Evolutionary conservation across 2,329 filamentous ascomycete genomes (phyloP), one percentile per base, ranked within the genome.

Genomic region (Fusarium napiforme): DNA sequence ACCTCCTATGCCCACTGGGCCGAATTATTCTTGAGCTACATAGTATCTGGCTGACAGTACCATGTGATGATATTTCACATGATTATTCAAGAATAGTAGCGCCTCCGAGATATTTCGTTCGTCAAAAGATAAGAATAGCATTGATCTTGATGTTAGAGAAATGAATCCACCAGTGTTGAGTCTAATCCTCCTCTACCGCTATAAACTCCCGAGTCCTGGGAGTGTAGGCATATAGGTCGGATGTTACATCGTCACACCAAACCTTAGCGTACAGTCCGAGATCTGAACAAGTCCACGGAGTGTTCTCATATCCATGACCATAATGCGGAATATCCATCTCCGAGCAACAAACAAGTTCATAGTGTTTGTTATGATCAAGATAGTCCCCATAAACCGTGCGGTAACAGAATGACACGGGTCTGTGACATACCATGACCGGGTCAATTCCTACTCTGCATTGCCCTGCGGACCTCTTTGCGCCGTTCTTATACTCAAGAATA

Each of bases 371-470:
- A 19, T 15, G 5, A 9, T 34, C 43, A 26, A 32, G 11, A 1
- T n/a, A 8, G 6, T 16, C 16, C 10, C 7, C 32, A 32, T 2
- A 12, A 19, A 28, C 5, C 12, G 11, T 15, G 34, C 43, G 45
- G 57, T 60, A 60, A 26, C 57, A 60, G 45, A 50, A 32, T 9
- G 21, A n/a, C n/a, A 37, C 32, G 12, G 57, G 57, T 11, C 23
- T 60, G 26, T 36, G 32, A 36, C 9, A 60, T 11, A 49, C 34
- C 7, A 7, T 21, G 32, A 60, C 32, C 34, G 11, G 26, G 12
- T 60, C 57, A 28, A 60, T 9, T 15, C 57, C 57, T 28, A 60
- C 45, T 32, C 57, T 21, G 57, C 57, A 60, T 60, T 50, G 57
- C 16, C 42, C 57, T 15, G 45, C 30, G 10, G 43, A 11, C 23